Conservation (phyloP, 1,284 basidiomycete genomes). For the Mycosarcoma maydis region DNA sequence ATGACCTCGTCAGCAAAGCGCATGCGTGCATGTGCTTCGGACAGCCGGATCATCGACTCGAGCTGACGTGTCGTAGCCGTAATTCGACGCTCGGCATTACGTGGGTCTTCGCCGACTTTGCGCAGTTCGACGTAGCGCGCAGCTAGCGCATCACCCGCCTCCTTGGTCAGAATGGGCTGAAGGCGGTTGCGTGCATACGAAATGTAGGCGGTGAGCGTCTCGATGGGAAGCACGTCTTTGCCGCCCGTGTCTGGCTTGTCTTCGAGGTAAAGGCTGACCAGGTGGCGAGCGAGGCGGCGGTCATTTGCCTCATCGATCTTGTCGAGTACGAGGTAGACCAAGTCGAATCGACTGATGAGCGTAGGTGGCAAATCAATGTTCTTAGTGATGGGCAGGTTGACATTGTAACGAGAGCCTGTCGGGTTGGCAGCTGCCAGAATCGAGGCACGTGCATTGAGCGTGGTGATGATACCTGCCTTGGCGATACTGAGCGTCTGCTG, state of each 20-base stretch:
- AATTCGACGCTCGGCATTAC: slow-evolving; percentile 86
- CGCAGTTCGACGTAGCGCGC: slow-evolving; percentile 91
- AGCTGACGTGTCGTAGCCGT: slow-evolving; percentile 97
- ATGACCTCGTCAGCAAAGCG: slow-evolving; percentile 86
- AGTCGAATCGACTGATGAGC: slow-evolving; percentile 94
- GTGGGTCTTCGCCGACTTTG: slow-evolving; percentile 81
- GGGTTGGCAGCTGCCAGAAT: slow-evolving; percentile 97
- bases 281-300: slow-evolving; percentile 87
- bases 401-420: slow-evolving; percentile 93
- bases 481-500: slow-evolving; percentile 99
- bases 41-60: slow-evolving; percentile 96
- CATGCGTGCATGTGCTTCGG: slow-evolving; percentile 96
- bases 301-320: slow-evolving; percentile 86
- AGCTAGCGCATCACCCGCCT: slow-evolving; percentile 85
- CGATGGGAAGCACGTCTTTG: slow-evolving; percentile 82
- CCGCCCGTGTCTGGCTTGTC: slow-evolving; percentile 79
- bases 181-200: slow-evolving; percentile 90
- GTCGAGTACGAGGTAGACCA: slow-evolving; percentile 97
- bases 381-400: slow-evolving; percentile 78
- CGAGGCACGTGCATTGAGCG: slow-evolving; percentile 94
- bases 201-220: slow-evolving; percentile 92
- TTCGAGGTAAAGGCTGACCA: slow-evolving; percentile 92
- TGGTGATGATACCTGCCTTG: slow-evolving; percentile 99
- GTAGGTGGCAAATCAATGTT: slow-evolving; percentile 87
- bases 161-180: slow-evolving; percentile 86